phyloP scores from a whole-genome alignment of 2,329 filamentous ascomycete species.

The Sporothrix globosa region DNA sequence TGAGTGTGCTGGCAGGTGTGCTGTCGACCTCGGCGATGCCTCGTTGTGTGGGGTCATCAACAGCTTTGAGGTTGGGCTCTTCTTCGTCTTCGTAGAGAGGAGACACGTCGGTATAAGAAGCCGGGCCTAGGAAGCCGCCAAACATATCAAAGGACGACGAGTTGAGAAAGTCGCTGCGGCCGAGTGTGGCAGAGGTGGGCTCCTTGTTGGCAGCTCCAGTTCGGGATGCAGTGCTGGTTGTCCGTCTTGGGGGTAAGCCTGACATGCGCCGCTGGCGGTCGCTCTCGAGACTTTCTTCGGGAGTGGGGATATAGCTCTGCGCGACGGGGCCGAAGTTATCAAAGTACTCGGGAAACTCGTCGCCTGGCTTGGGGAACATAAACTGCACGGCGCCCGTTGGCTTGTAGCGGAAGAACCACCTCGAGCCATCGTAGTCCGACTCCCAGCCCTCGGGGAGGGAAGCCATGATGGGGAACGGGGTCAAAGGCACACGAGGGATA shows the following conservation, averaged over 20 bases:
- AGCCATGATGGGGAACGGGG: constrained; percentile 42
- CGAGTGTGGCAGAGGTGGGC: constrained; percentile 42
- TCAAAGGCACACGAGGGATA: background rate
- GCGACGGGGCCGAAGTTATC: constrained; percentile 44
- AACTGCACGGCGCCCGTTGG: constrained; percentile 59
- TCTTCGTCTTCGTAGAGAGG: constrained; percentile 48
- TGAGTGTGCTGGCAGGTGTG: constrained; percentile 16
- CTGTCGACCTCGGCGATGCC: constrained; percentile 30
- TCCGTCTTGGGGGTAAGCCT: constrained; percentile 26
- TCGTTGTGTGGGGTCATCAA: constrained; percentile 4
- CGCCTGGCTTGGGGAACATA: constrained; percentile 59
- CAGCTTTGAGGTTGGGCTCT: background rate
- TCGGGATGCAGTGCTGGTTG: background rate
- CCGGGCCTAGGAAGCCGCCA: constrained; percentile 58
- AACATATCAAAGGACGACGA: constrained; percentile 54
- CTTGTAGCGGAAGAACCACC: constrained; percentile 63
- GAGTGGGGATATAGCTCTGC: constrained; percentile 45
- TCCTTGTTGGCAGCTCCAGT: background rate
- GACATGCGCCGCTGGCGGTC: constrained; percentile 53
- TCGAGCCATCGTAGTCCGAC: constrained; percentile 59
- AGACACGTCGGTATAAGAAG: constrained; percentile 51
- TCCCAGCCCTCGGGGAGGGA: constrained; percentile 60
- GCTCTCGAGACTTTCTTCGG: constrained; percentile 58
- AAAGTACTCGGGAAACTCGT: constrained; percentile 61
- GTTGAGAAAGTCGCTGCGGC: constrained; percentile 37